Conservation (phyloP, 2,329 filamentous ascomycete species). For the Talaromyces sp. region DNA sequence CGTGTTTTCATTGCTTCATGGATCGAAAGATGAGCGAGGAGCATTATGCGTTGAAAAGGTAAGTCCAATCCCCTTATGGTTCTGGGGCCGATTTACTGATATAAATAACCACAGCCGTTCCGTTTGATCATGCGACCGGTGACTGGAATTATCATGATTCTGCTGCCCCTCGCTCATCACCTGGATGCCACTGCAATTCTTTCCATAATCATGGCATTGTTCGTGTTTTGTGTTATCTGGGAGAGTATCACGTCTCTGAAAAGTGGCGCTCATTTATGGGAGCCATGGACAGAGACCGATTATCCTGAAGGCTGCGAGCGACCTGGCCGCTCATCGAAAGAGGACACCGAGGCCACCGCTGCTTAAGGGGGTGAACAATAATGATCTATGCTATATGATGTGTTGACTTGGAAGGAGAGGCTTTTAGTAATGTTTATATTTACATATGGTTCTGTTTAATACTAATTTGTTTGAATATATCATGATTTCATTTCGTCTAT, state of each 20-base stretch:
- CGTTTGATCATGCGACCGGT: constrained; percentile 34
- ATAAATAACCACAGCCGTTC: constrained; percentile 7
- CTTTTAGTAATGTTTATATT: background rate
- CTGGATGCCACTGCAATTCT: constrained; percentile 43
- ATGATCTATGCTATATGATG: too few species aligned
- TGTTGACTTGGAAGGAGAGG: background rate
- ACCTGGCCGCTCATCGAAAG: background rate
- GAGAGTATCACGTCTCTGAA: constrained; percentile 43
- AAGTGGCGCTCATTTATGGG: constrained; percentile 29
- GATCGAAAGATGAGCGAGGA: constrained; percentile 39
- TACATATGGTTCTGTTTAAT: background rate
- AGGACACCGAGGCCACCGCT: background rate
- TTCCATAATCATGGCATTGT: constrained; percentile 48
- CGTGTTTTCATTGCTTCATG: constrained; percentile 43
- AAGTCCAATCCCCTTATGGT: background rate
- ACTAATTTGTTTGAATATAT: background rate
- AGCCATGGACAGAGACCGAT: constrained; percentile 31
- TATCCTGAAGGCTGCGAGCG: constrained; percentile 25
- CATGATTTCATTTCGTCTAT: constrained; percentile 1
- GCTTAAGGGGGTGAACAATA: background rate
- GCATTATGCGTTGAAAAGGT: constrained; percentile 37
- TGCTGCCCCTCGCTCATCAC: constrained; percentile 38
- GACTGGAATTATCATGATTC: constrained; percentile 39
- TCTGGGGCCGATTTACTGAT: too few species aligned
- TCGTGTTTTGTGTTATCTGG: constrained; percentile 49